Evolutionary conservation across 2,329 filamentous ascomycete species (phyloP).

Genomic region (Colletotrichum lini): DNA sequence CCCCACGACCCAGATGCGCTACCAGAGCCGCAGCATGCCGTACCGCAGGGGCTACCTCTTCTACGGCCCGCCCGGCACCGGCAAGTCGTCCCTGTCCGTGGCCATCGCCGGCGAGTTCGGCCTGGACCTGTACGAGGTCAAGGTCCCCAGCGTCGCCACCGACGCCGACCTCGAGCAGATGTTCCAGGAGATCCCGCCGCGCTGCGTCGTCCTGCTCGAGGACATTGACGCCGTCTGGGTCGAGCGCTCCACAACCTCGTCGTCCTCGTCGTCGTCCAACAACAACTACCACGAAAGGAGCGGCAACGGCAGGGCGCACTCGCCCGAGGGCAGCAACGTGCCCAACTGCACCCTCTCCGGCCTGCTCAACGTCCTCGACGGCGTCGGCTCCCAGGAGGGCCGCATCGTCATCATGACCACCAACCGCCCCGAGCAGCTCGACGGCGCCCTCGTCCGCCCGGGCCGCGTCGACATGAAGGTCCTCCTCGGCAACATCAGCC

Average conservation of each 20-base stretch:
- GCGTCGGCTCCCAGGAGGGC: conserved; percentile 78
- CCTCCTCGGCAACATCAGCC: conserved; percentile 65
- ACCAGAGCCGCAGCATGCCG: conserved; percentile 69
- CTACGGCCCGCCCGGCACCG: conserved; percentile 74
- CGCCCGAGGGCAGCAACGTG: conserved; percentile 21
- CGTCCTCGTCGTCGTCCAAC: background rate
- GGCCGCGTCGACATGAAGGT: conserved; percentile 78
- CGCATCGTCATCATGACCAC: conserved; percentile 82
- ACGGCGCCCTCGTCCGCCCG: conserved; percentile 75
- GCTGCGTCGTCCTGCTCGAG: conserved; percentile 69
- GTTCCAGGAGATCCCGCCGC: conserved; percentile 66
- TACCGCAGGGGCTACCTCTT: conserved; percentile 71
- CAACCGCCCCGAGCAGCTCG: conserved; percentile 75
- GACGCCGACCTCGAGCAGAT: conserved; percentile 66
- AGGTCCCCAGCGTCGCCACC: conserved; percentile 63
- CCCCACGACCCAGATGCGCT: conserved; percentile 66
- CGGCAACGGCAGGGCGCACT: conserved; percentile 31
- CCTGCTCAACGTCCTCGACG: conserved; percentile 79
- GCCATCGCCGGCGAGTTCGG: conserved; percentile 66
- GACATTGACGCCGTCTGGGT: conserved; percentile 65
- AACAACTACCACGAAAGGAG: conserved; percentile 39
- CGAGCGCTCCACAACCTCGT: conserved; percentile 41
- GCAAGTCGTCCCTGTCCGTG: conserved; percentile 70
- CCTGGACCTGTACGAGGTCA: conserved; percentile 65
- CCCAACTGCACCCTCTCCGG: conserved; percentile 70